Percentiles rank a stretch among this genome's conserved stretches.
Conservation (phyloP, 2,329 filamentous ascomycete genomes). For the Arthrobotrys iridis region DNA sequence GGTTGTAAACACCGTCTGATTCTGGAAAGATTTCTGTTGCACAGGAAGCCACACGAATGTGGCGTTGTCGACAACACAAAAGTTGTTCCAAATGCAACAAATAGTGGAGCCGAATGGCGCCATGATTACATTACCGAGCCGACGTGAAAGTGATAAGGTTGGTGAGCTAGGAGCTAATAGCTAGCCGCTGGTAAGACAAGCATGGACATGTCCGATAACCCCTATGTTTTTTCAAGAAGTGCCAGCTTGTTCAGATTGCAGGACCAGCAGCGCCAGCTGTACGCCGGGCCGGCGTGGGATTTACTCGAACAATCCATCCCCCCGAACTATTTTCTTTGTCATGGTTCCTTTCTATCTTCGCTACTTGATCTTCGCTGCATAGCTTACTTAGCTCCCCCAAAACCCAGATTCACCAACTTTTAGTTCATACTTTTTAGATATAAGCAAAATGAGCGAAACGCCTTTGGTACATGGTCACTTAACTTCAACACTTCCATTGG, state of each 20-base stretch:
- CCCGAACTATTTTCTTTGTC: neutral
- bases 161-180: conserved; percentile 10
- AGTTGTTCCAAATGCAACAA: conserved; percentile 15
- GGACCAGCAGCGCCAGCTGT: conserved; percentile 12
- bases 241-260: conserved; percentile 17
- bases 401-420: neutral
- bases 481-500: conserved; percentile 17
- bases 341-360: neutral
- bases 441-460: neutral
- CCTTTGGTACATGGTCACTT: conserved; percentile 7
- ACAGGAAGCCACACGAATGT: conserved; percentile 6
- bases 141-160: conserved; percentile 22
- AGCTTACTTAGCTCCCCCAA: conserved; percentile 5
- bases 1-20: neutral
- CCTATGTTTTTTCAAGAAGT: conserved; percentile 15
- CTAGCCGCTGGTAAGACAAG: conserved; percentile 8
- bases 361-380: neutral
- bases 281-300: conserved; percentile 8
- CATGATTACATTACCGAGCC: neutral
- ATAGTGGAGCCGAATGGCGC: conserved; percentile 21
- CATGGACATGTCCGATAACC: conserved; percentile 21
- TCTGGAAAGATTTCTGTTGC: conserved; percentile 1
- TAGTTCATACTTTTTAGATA: neutral
- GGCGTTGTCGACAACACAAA: conserved; percentile 19
- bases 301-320: neutral